phyloP scores from a whole-genome alignment of 768 basidiomycete species.

The Tephrocybe sp. region DNA sequence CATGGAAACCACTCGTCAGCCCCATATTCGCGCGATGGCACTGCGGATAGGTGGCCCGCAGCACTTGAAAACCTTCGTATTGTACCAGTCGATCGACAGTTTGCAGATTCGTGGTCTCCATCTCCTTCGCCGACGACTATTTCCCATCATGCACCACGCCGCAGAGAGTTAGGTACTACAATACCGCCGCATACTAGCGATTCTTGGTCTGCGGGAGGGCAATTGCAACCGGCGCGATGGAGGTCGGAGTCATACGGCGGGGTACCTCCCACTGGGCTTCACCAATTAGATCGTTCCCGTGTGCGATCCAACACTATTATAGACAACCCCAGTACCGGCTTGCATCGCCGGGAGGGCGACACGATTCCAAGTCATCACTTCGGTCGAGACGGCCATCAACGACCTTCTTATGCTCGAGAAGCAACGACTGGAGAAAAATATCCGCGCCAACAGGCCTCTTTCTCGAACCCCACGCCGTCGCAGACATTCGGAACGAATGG shows the following conservation, averaged over 20 bases:
- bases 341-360: conserved; percentile 33
- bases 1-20: conserved; percentile 23
- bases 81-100: conserved; percentile 23
- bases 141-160: conserved; percentile 27
- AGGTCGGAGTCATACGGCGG: conserved; percentile 32
- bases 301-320: conserved; percentile 38
- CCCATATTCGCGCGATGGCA: conserved; percentile 25
- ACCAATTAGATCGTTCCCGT: conserved; percentile 36
- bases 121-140: conserved; percentile 23
- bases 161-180: conserved; percentile 29
- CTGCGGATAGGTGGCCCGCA: conserved; percentile 30
- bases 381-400: conserved; percentile 33
- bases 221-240: conserved; percentile 39
- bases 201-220: conserved; percentile 36
- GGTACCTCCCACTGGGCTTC: conserved; percentile 17
- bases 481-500: conserved; percentile 31
- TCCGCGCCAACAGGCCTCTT: conserved; percentile 28
- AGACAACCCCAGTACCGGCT: conserved; percentile 23
- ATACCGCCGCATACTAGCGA: conserved; percentile 27
- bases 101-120: conserved; percentile 24
- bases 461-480: conserved; percentile 36
- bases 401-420: conserved; percentile 37
- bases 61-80: conserved; percentile 27
- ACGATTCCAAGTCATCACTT: conserved; percentile 19
- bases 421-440: conserved; percentile 31